phyloP scores from a whole-genome alignment of 108 stramenopile genomes.

The Nitzschia palea region DNA sequence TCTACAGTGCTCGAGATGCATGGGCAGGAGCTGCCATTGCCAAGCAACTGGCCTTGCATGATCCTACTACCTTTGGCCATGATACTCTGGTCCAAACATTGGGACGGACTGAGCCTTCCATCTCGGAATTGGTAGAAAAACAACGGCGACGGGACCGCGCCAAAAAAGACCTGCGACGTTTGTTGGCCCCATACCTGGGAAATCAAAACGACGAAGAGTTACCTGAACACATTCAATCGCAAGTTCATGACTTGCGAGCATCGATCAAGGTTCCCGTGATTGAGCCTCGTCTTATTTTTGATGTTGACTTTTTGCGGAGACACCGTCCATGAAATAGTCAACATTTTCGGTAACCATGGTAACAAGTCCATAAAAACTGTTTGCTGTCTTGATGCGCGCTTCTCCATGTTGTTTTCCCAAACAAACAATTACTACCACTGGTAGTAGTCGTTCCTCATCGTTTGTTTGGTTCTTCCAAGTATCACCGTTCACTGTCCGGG shows the following conservation, averaged over 20 bases:
- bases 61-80: constrained; percentile 33
- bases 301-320: too few relatives aligned
- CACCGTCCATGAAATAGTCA: too few relatives aligned
- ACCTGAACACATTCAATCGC: neutral
- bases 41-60: constrained; percentile 30
- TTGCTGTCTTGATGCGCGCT: too few relatives aligned
- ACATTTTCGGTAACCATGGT: too few relatives aligned
- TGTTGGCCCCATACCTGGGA: constrained; percentile 4
- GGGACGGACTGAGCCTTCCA: constrained; percentile 26
- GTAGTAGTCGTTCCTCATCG: too few relatives aligned
- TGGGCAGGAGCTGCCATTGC: constrained; percentile 75
- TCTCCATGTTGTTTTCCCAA: too few relatives aligned
- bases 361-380: too few relatives aligned
- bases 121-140: constrained; percentile 39
- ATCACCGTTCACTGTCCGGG: too few relatives aligned
- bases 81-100: constrained; percentile 34
- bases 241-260: neutral
- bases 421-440: too few relatives aligned
- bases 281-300: neutral
- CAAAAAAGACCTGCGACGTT: constrained; percentile 26
- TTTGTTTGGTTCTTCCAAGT: too few relatives aligned
- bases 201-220: neutral
- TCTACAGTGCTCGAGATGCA: constrained; percentile 79
- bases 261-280: neutral
- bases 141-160: constrained; percentile 28